phyloP scores from a whole-genome alignment of 2,329 filamentous ascomycete species.

The Pezicula carpinea region DNA sequence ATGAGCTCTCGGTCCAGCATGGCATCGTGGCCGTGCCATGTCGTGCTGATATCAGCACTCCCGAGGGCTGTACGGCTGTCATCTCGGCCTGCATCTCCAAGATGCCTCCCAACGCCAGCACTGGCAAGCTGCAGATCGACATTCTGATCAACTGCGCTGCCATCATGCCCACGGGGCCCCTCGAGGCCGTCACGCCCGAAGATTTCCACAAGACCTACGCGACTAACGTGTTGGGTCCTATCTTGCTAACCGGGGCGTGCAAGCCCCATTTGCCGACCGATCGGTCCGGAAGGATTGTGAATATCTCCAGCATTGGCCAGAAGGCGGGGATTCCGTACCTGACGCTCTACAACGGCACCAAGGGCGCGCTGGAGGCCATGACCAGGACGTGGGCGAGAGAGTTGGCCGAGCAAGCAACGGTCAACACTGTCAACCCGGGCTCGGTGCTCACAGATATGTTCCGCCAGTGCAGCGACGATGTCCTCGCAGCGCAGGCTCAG shows the following conservation, averaged over 20 bases:
- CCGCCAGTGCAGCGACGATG: constrained; percentile 45
- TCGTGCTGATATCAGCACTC: constrained; percentile 64
- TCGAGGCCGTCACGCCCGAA: constrained; percentile 53
- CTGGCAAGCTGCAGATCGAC: constrained; percentile 62
- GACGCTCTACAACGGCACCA: constrained; percentile 57
- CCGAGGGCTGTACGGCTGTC: constrained; percentile 53
- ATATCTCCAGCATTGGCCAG: constrained; percentile 52
- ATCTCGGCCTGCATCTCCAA: constrained; percentile 44
- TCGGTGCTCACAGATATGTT: constrained; percentile 61
- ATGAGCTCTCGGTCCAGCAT: constrained; percentile 48
- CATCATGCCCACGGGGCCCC: constrained; percentile 55
- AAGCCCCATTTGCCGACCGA: constrained; percentile 63
- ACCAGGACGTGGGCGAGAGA: constrained; percentile 59
- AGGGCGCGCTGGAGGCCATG: constrained; percentile 61
- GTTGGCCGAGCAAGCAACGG: constrained; percentile 52
- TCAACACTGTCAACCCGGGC: constrained; percentile 60
- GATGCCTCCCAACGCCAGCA: constrained; percentile 12
- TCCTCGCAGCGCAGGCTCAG: constrained; percentile 51
- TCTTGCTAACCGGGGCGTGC: constrained; percentile 69
- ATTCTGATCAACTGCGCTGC: constrained; percentile 85
- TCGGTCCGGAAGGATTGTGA: constrained; percentile 59
- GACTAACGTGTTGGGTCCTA: constrained; percentile 74
- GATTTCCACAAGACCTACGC: constrained; percentile 69
- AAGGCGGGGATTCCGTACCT: constrained; percentile 52
- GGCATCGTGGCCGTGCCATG: constrained; percentile 55